Percentiles rank a stretch among this genome's conserved stretches.
phyloP scores from a whole-genome alignment of 1,284 basidiomycete species.

The Apiotrichum mycotoxinovorans region DNA sequence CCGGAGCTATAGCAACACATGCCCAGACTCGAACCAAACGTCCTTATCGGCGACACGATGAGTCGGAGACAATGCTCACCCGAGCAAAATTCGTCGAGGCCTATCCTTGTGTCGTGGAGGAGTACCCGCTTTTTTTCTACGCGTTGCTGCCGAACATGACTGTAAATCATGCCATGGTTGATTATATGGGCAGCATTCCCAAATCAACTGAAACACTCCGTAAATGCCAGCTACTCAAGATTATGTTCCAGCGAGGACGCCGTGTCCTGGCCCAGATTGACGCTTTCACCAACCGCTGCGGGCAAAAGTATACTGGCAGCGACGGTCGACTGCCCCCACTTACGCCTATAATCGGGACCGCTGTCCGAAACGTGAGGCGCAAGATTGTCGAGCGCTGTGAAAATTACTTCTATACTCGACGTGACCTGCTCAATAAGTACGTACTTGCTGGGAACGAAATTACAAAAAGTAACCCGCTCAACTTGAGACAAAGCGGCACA shows the following conservation, averaged over 20 bases:
- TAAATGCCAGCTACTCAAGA: conserved; percentile 39
- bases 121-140: conserved; percentile 49
- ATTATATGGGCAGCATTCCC: conserved; percentile 47
- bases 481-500: too few relatives aligned
- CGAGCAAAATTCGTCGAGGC: conserved; percentile 23
- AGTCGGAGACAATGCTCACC: neutral
- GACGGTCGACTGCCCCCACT: conserved; percentile 39
- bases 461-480: too few relatives aligned
- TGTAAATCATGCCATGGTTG: conserved; percentile 45
- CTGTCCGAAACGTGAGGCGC: conserved; percentile 43
- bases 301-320: conserved; percentile 42
- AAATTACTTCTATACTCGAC: conserved; percentile 51
- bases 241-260: conserved; percentile 43
- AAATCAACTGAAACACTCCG: conserved; percentile 32
- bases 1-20: too few relatives aligned
- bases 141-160: conserved; percentile 43
- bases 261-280: conserved; percentile 46
- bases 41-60: neutral
- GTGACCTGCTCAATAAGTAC: conserved; percentile 50
- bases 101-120: conserved; percentile 37
- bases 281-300: conserved; percentile 43
- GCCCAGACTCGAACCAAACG: neutral
- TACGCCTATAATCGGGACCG: conserved; percentile 37
- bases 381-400: conserved; percentile 50
- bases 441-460: conserved; percentile 14